phyloP scores from a whole-genome alignment of 148 eudicot species.

The Vaccinium darrowii region DNA sequence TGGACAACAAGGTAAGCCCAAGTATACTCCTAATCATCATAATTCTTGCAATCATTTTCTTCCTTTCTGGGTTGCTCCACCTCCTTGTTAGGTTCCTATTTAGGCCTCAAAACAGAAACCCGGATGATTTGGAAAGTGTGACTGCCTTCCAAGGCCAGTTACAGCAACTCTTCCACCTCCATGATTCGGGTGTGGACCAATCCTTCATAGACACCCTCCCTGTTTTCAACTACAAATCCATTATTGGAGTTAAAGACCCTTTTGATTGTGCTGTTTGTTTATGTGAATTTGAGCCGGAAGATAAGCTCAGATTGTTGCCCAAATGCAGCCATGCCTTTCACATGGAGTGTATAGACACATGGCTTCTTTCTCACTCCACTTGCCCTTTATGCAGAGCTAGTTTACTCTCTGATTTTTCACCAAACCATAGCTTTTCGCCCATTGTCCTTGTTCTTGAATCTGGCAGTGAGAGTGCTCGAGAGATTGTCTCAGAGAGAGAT shows the following conservation, averaged over 20 bases:
- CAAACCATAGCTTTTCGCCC: conserved; percentile 33
- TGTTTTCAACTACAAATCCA: conserved; percentile 60
- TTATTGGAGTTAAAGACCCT: conserved; percentile 68
- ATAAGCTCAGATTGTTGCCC: conserved; percentile 73
- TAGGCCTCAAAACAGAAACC: conserved; percentile 48
- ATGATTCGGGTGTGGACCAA: conserved; percentile 89
- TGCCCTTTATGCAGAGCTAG: conserved; percentile 83
- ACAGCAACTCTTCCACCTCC: conserved; percentile 77
- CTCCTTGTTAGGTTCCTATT: conserved; percentile 60
- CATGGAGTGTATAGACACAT: conserved; percentile 86
- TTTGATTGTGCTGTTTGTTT: conserved; percentile 97
- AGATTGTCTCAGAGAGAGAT: conserved; percentile 36
- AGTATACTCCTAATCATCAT: conserved; percentile 66
- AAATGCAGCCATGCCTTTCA: conserved; percentile 98
- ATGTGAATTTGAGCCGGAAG: conserved; percentile 71
- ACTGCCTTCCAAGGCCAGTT: conserved; percentile 82
- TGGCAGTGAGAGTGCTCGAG: conserved; percentile 56
- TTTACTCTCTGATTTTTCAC: conserved; percentile 42
- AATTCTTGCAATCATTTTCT: conserved; percentile 70
- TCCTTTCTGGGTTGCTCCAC: conserved; percentile 76
- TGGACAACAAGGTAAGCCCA: conserved; percentile 65
- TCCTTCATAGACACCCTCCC: conserved; percentile 82
- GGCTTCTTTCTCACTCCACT: conserved; percentile 90
- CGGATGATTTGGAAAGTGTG: conserved; percentile 49
- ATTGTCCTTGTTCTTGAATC: conserved; percentile 77